These are phyloP conservation scores for Metarhizium sp. DNA, from an alignment of 2,329 filamentous ascomycete genomes.

Conservation along the genomic window DNA sequence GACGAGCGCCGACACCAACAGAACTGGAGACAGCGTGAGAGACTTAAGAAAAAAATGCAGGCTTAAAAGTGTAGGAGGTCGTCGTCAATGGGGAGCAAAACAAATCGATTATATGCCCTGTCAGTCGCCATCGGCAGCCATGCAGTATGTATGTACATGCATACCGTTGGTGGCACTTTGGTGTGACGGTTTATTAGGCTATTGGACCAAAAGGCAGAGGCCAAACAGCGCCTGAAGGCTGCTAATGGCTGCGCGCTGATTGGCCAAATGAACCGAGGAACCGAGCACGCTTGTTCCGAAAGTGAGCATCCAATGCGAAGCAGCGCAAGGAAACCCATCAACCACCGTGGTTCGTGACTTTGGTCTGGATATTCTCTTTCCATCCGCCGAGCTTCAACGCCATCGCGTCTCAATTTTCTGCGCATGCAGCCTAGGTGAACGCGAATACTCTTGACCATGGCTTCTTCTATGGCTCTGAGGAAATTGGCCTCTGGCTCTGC, in stretches of 20 bases:
- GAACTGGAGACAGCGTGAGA: too few species aligned
- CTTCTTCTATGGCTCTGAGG: constrained; percentile 57
- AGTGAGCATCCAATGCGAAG: constrained; percentile 2
- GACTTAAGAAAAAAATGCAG: too few species aligned
- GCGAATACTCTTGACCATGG: constrained; percentile 33
- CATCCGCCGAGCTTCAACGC: neutral
- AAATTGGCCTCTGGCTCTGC: constrained; percentile 46
- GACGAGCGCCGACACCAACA: too few species aligned
- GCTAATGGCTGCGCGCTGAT: constrained; percentile 17
- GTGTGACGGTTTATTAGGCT: constrained; percentile 4
- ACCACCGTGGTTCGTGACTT: constrained; percentile 8
- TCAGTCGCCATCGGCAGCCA: neutral
- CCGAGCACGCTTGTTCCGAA: constrained; percentile 18
- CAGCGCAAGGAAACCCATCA: constrained; percentile 14
- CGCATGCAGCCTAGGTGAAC: constrained; percentile 23
- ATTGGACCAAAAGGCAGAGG: neutral
- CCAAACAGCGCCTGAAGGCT: neutral
- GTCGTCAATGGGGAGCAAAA: neutral
- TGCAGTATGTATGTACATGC: neutral
- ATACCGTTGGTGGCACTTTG: neutral
- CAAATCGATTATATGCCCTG: neutral
- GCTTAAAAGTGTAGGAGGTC: too few species aligned
- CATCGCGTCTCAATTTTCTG: constrained; percentile 9
- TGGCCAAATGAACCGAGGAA: constrained; percentile 25
- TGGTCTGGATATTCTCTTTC: constrained; percentile 8